Evolutionary conservation across 164 flowering plant genomes (phyloP).

Genomic region (Liriodendron chinense): DNA sequence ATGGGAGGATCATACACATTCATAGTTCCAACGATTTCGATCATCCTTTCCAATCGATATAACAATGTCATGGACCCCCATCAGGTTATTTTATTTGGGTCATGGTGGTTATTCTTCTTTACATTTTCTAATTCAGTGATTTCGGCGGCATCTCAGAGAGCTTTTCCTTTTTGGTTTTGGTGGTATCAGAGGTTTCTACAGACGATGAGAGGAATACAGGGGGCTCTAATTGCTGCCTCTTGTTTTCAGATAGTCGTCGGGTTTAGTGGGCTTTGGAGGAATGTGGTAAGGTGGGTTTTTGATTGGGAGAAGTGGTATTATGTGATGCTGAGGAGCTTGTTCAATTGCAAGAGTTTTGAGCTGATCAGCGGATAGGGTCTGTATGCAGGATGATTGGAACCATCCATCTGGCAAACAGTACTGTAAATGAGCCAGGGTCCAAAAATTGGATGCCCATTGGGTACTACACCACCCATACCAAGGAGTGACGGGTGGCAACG

Average conservation of each 20-base stretch:
- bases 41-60: slow-evolving; percentile 79
- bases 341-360: not conserved
- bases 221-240: slow-evolving; percentile 87
- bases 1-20: slow-evolving; percentile 89
- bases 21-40: slow-evolving; percentile 88
- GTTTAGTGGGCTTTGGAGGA: slow-evolving; percentile 98
- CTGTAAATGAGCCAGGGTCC: not conserved
- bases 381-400: not conserved
- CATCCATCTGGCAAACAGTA: not conserved
- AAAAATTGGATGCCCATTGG: too few relatives aligned
- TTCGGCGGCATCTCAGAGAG: not conserved
- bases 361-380: not conserved
- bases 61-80: slow-evolving; percentile 52
- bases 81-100: slow-evolving; percentile 37
- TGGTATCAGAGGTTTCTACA: slow-evolving; percentile 65
- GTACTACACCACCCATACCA: too few relatives aligned
- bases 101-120: not conserved
- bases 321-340: not conserved
- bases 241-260: slow-evolving; percentile 91
- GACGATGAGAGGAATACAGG: slow-evolving; percentile 88
- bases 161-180: not conserved
- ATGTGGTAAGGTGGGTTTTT: slow-evolving; percentile 67
- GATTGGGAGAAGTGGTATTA: not conserved
- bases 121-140: not conserved
- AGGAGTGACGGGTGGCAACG: too few relatives aligned